phyloP scores from a whole-genome alignment of 2,329 filamentous ascomycete species.

The Stagonosporopsis tanaceti region DNA sequence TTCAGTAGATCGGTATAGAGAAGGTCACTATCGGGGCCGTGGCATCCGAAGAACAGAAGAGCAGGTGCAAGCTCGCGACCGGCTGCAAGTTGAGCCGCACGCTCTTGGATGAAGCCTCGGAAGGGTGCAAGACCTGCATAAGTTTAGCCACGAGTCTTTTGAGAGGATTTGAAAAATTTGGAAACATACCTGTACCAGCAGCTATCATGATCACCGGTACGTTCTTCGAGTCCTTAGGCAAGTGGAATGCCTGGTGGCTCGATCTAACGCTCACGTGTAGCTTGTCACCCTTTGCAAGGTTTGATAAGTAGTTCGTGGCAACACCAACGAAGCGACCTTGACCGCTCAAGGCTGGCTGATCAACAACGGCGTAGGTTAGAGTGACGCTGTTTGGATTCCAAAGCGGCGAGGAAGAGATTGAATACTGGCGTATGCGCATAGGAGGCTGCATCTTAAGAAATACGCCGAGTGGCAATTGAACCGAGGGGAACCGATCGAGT shows the following conservation, averaged over 20 bases:
- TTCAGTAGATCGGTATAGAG: constrained; percentile 68
- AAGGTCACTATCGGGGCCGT: constrained; percentile 62
- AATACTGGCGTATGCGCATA: constrained; percentile 81
- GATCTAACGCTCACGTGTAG: constrained; percentile 54
- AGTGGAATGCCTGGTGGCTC: constrained; percentile 54
- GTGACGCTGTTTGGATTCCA: constrained; percentile 64
- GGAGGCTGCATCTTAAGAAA: constrained; percentile 78
- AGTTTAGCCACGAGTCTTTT: not conserved
- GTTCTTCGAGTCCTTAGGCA: constrained; percentile 52
- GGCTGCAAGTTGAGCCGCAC: constrained; percentile 52
- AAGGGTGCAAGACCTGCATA: constrained; percentile 54
- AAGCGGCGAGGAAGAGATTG: constrained; percentile 77
- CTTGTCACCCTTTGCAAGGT: constrained; percentile 51
- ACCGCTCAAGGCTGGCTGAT: constrained; percentile 59
- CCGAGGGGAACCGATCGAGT: constrained; percentile 66
- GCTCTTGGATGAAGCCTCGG: constrained; percentile 53
- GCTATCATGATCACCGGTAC: constrained; percentile 53
- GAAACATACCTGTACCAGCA: constrained; percentile 41
- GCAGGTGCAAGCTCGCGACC: constrained; percentile 66
- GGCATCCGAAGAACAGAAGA: constrained; percentile 72
- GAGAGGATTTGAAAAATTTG: not conserved
- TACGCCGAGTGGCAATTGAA: constrained; percentile 68
- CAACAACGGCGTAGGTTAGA: constrained; percentile 73
- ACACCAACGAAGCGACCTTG: constrained; percentile 57
- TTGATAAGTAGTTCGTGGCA: constrained; percentile 53